These are phyloP conservation scores for Elsinoe batatas DNA, from an alignment of 2,329 filamentous ascomycete genomes.

Conservation along the genomic window DNA sequence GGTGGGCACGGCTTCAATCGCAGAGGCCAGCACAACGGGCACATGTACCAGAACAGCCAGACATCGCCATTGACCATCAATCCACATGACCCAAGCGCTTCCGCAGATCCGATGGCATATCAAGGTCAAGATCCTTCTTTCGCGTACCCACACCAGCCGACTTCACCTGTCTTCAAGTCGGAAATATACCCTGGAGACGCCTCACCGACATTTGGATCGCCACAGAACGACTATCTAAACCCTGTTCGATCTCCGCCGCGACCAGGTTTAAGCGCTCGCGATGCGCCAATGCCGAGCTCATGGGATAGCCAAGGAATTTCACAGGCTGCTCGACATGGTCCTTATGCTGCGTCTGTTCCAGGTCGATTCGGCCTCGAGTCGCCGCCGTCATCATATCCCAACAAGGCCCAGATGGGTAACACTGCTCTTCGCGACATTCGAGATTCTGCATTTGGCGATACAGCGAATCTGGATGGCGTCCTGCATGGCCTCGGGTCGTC, in stretches of 20 bases:
- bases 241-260: conserved; percentile 57
- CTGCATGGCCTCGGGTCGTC: conserved; percentile 43
- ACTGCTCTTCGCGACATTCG: conserved; percentile 47
- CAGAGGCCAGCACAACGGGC: conserved; percentile 12
- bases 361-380: conserved; percentile 86
- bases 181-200: conserved; percentile 5
- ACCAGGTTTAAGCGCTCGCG: conserved; percentile 72
- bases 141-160: conserved; percentile 10
- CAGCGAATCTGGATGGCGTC: conserved; percentile 31
- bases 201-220: conserved; percentile 60
- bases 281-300: conserved; percentile 84
- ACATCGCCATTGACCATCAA: conserved; percentile 27
- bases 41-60: conserved; percentile 10
- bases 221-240: conserved; percentile 65
- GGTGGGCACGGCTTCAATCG: conserved; percentile 15
- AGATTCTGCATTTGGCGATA: conserved; percentile 58
- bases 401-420: conserved; percentile 29
- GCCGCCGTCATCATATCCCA: conserved; percentile 57
- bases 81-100: conserved; percentile 19
- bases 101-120: neutral
- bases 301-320: conserved; percentile 96
- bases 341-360: conserved; percentile 85
- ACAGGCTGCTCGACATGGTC: conserved; percentile 78
- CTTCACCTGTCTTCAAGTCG: conserved; percentile 6
- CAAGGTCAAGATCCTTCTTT: neutral